phyloP scores from a whole-genome alignment of 2,329 filamentous ascomycete species.

The Leptographium galeiforme region DNA sequence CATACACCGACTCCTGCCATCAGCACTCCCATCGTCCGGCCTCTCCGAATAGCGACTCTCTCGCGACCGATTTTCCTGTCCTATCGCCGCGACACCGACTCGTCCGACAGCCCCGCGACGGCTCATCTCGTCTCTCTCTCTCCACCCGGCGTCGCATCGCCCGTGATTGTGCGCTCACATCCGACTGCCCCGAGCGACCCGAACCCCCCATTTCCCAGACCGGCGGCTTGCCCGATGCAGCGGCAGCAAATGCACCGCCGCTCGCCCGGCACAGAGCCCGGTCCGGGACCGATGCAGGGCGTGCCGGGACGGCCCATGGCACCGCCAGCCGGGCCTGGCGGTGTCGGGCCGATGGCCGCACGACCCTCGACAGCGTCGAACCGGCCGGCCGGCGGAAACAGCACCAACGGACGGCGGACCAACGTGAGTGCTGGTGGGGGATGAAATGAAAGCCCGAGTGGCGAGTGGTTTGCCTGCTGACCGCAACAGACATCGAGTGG shows the following conservation, averaged over 20 bases:
- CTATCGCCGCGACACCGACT: background rate
- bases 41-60: no score
- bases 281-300: conserved; percentile 42
- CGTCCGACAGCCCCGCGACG: no score
- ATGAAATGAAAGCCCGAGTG: no score
- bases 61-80: no score
- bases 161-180: background rate
- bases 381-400: conserved; percentile 31
- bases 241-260: conserved; percentile 44
- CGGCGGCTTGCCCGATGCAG: conserved; percentile 33
- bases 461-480: no score
- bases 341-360: conserved; percentile 31
- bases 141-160: background rate
- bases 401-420: conserved; percentile 29
- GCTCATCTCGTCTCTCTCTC: background rate
- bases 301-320: conserved; percentile 46
- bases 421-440: conserved; percentile 29
- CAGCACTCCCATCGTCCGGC: no score
- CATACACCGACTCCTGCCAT: no score
- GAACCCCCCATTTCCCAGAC: background rate
- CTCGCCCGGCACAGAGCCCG: conserved; percentile 49
- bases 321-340: conserved; percentile 34
- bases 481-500: conserved; percentile 33
- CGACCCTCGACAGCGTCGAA: conserved; percentile 54
- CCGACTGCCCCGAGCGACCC: background rate